These are phyloP conservation scores for Vanrija sp. DNA, from an alignment of 1,284 basidiomycete species.

Conservation along the genomic window DNA sequence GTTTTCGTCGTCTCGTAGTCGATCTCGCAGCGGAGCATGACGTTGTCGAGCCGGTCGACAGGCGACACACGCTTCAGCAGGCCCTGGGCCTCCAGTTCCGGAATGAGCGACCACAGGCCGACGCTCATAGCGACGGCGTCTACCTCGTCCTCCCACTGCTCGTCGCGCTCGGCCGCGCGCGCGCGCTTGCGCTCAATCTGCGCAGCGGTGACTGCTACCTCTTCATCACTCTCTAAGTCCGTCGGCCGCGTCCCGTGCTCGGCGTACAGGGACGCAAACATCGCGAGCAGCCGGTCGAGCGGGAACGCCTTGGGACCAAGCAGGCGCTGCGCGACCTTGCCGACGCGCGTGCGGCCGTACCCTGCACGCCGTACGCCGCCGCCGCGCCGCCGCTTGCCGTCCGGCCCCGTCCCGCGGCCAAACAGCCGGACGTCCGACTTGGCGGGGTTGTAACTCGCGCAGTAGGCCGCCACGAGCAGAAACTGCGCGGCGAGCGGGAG, in stretches of 20 bases:
- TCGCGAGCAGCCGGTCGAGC: constrained; percentile 75
- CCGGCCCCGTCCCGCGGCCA: constrained; percentile 61
- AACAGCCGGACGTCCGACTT: constrained; percentile 79
- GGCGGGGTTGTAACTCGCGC: constrained; percentile 81
- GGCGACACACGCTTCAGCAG: constrained; percentile 65
- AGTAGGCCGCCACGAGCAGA: constrained; percentile 72
- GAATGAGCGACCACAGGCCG: constrained; percentile 56
- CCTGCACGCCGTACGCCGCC: constrained; percentile 50
- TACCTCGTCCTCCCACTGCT: constrained; percentile 44
- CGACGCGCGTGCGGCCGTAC: constrained; percentile 39
- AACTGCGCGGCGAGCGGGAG: constrained; percentile 66
- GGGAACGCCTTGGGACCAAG: constrained; percentile 77
- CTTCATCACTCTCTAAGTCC: constrained; percentile 23
- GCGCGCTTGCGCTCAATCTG: constrained; percentile 54
- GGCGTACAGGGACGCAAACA: constrained; percentile 74
- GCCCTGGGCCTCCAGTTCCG: constrained; percentile 65
- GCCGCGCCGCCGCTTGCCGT: constrained; percentile 59
- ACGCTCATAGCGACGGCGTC: constrained; percentile 37
- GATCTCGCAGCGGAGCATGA: constrained; percentile 71
- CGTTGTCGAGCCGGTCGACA: constrained; percentile 55
- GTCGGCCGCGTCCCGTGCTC: constrained; percentile 62
- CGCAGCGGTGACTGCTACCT: constrained; percentile 9
- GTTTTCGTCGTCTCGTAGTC: constrained; percentile 61
- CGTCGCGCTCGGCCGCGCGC: constrained; percentile 60
- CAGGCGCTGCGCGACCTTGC: constrained; percentile 63